Base-by-base conservation (phyloP, 768 basidiomycete species). In the Lactarius tabidus region DNA sequence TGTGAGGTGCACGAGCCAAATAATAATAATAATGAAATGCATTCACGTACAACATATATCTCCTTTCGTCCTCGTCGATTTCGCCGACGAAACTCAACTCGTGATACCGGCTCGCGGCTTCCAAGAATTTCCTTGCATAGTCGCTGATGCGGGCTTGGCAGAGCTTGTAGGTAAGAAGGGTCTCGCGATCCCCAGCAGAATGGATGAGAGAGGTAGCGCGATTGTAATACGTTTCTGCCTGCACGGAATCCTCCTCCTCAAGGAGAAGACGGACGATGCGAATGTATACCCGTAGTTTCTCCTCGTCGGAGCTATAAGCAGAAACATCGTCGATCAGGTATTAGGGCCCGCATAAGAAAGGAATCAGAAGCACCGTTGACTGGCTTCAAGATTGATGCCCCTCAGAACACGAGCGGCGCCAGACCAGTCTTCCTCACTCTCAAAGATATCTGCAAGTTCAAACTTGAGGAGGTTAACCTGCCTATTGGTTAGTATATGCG, bases 161-260 rank as follows among this genome's bases (percentile, higher is more conserved):
- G 29, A 95, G 84, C 76, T 95, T 96, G 80, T 91, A 95, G 71
- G 87, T 82, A 28, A 96, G 82, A 41, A 88, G 80, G 17, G 88
- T 90, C 73, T 89, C 91, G 70, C 85, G 87, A 77, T 98, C 87
- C 18, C 79, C 81, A 43, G 90, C 85, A 18, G 88, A 85, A 74
- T 94, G 90, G 28, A 93, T 87, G 26, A 98, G 84, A 26, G 95
- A 84, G 1, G 94, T 92, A 23, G 97, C 97, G 62, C 97, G 91
- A 72, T 95, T 96, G 76, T 96, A 96, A 77, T 95, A 98, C 2
- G 94, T 92, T 74, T 98, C 96, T n/a, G 97, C 97, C 75, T 95
- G 92, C 2, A 95, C 90, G 5, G 92, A 93, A 72, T 99, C 96
- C 74, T 96, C 95, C 62, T 97, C 95, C 79, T 99, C 96, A 38